Evolutionary conservation across 1,139 yeast species (phyloP), one percentile per base, ranked within the genome.

Genomic region (Hemisphaericaspora xylofermentans): DNA sequence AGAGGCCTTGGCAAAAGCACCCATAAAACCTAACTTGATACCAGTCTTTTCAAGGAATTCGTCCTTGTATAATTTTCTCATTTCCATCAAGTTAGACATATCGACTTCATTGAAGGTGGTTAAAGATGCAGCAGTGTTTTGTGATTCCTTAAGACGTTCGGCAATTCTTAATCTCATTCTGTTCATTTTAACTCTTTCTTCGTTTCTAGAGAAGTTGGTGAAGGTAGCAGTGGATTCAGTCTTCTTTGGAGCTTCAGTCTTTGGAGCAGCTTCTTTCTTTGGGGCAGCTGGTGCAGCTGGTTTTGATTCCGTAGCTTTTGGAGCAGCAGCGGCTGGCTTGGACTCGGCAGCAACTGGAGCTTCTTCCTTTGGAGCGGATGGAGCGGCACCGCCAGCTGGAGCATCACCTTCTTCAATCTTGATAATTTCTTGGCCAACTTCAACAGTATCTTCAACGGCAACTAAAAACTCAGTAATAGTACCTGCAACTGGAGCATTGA

Each of bases 101-200:
- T 93, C 98, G 51, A 88, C 96, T 74, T 93, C 98, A 71, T 93
- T 91, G 79, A 93, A 93, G 36, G 98, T 93, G 49, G 98, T 93
- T 63, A 93, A 80, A 40, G 98, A 88, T 37, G 99, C 99, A 52
- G 98, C 96, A 43, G 98, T 89, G 77, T 93, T 93, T 74, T 93
- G 99, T 30, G 98, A 87, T 76, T 94, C 98, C 87, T 93, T 93
- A 65, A 93, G 85, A 74, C 99, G 88, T 76, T 94, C 98, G 45
- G 98, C 97, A 54, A 94, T 94, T 80, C 99, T 88, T 71, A 88
- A 74, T 75, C 99, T 87, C 98, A 93, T 94, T 77, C 99, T 88
- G 83, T 91, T 93, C 98, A 93, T 93, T 77, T 93, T 93, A 53
- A 94, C 95, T 66, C 91, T 80, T 66, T 84, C 88, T 72, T 93